phyloP scores from a whole-genome alignment of 768 basidiomycete species.

The Cantharellus anzutake region DNA sequence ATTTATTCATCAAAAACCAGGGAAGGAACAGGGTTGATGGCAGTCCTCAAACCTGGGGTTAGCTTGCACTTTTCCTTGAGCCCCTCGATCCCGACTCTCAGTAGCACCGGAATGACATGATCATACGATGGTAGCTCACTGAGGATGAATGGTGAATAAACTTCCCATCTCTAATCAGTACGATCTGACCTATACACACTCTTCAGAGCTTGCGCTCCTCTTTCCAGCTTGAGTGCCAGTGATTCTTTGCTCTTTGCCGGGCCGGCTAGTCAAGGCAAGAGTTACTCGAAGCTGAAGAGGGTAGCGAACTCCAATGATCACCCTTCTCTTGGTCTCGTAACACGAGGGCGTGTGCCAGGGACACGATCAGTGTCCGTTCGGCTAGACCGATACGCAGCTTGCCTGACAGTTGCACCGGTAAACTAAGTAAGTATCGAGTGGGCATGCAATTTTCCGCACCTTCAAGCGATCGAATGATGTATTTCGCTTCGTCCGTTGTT shows the following conservation, averaged over 20 bases:
- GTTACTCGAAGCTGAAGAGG: no score
- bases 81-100: conserved; percentile 54
- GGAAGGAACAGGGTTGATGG: neutral
- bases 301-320: conserved; percentile 11
- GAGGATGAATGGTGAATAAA: neutral
- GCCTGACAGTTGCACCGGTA: conserved; percentile 87
- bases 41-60: conserved; percentile 42
- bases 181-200: conserved; percentile 67
- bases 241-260: conserved; percentile 39
- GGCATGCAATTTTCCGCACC: conserved; percentile 34
- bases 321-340: conserved; percentile 51
- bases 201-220: conserved; percentile 62
- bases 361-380: conserved; percentile 85
- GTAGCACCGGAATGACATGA: conserved; percentile 72
- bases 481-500: conserved; percentile 62
- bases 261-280: no score
- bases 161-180: neutral
- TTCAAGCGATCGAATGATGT: conserved; percentile 87
- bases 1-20: neutral
- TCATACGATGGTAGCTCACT: conserved; percentile 93
- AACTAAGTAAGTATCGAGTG: conserved; percentile 20
- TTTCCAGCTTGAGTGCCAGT: conserved; percentile 50
- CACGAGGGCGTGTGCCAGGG: conserved; percentile 81
- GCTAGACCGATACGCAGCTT: conserved; percentile 95
- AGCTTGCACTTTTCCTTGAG: conserved; percentile 66